phyloP scores from a whole-genome alignment of 768 basidiomycete species.

The Rubroboletus satanas region DNA sequence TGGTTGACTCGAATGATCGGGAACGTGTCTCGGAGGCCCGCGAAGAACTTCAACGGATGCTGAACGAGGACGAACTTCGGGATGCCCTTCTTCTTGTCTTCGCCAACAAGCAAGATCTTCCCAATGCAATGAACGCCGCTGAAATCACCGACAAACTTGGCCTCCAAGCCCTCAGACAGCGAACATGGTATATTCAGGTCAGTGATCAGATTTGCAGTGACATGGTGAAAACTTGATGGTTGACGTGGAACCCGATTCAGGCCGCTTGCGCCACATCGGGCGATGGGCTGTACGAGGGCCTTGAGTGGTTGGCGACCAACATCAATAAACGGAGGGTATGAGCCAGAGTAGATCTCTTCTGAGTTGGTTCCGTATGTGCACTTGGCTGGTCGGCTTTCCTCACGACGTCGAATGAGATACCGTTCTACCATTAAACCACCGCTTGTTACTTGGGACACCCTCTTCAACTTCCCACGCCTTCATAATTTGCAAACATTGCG shows the following conservation, averaged over 20 bases:
- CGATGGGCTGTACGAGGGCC: slow-evolving; percentile 97
- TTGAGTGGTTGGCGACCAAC: slow-evolving; percentile 94
- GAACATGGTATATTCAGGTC: slow-evolving; percentile 98
- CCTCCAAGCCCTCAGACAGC: slow-evolving; percentile 92
- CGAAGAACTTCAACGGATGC: slow-evolving; percentile 98
- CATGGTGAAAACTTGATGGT: slow-evolving; percentile 2
- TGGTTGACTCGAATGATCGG: slow-evolving; percentile 98
- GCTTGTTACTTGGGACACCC: slow-evolving; percentile 27
- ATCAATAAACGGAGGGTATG: slow-evolving; percentile 76
- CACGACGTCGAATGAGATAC: slow-evolving; percentile 54
- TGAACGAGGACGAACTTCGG: slow-evolving; percentile 98
- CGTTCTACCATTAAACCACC: slow-evolving; percentile 38
- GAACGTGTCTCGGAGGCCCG: slow-evolving; percentile 99
- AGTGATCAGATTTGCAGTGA: slow-evolving; percentile 23
- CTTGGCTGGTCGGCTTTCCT: slow-evolving; percentile 57
- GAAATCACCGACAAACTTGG: slow-evolving; percentile 99
- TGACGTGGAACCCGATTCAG: slow-evolving; percentile 39
- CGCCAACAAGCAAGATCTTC: slow-evolving; percentile 99
- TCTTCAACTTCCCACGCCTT: slow-evolving; percentile 23
- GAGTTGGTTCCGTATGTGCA: slow-evolving; percentile 42
- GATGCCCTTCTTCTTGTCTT: slow-evolving; percentile 98
- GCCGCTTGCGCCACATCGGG: slow-evolving; percentile 98
- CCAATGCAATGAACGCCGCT: slow-evolving; percentile 98
- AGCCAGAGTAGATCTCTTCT: slow-evolving; percentile 31
- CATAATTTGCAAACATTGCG: slow-evolving; percentile 3